These are phyloP conservation scores for Cynanchum wilfordii DNA, from an alignment of 257 asterid species.

Conservation along the genomic window DNA sequence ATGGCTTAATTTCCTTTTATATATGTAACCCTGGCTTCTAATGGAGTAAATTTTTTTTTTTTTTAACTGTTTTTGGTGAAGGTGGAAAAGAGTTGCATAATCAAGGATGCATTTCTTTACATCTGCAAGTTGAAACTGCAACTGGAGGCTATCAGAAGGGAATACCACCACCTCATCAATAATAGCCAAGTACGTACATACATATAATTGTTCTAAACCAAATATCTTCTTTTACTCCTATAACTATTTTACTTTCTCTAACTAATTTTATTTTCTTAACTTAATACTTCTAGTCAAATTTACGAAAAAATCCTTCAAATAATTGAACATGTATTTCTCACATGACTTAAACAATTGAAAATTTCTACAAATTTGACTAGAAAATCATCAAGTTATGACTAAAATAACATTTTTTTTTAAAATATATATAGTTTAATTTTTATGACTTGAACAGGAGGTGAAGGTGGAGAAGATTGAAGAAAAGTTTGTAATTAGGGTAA, in stretches of 20 bases:
- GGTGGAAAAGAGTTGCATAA: slow-evolving; percentile 55
- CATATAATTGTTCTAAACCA: not conserved
- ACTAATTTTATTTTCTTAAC: not conserved
- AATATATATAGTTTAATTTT: too few species aligned
- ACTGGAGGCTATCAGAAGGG: slow-evolving; percentile 57
- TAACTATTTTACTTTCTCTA: too few species aligned
- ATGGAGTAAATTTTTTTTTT: too few species aligned
- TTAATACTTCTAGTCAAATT: too few species aligned
- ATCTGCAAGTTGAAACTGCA: slow-evolving; percentile 61
- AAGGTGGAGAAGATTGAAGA: slow-evolving; percentile 61
- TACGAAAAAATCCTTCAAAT: too few species aligned
- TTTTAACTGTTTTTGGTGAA: slow-evolving; percentile 10
- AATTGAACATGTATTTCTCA: too few species aligned
- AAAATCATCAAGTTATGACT: too few species aligned
- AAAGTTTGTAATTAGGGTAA: slow-evolving; percentile 38
- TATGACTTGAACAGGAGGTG: slow-evolving; percentile 43
- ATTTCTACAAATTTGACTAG: too few species aligned
- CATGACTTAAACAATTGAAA: too few species aligned
- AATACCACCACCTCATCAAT: slow-evolving; percentile 41
- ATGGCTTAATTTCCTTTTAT: too few species aligned
- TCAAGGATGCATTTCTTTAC: slow-evolving; percentile 59
- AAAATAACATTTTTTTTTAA: too few species aligned
- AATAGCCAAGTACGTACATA: slow-evolving; percentile 40
- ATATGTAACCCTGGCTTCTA: too few species aligned
- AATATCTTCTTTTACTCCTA: slow-evolving; percentile 15